Base-by-base conservation (phyloP, 2,329 filamentous ascomycete species). In the Cladosporium sp. region DNA sequence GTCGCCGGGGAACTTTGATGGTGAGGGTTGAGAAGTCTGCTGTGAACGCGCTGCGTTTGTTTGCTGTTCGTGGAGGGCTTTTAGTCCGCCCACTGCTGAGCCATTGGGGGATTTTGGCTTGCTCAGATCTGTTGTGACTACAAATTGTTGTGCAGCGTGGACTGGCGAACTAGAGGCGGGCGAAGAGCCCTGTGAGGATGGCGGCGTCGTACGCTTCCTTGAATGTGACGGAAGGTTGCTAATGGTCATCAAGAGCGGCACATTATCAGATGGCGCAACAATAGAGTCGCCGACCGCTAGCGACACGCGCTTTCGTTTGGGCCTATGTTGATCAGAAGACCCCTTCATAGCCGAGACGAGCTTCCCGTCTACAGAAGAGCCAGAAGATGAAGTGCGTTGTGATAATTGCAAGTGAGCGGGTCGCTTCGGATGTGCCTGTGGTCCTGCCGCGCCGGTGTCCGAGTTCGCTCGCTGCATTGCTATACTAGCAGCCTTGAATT, bases 331-430 rank as follows among this genome's bases (percentile, higher is more conserved):
- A 15, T 74, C 71, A 11, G 71, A 72, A 0, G 76, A 71, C 24
- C 74, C 76, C 57, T 76, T 77, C 66, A 78, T 64, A 3, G 74
- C 76, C 1, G 75, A 77, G n/a, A 75, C 66, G 18, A 78, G 71
- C 65, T 69, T 74, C 26, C 72, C 74, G 26, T 77, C 75, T 44
- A 70, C 71, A 8, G 75, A 76, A 2, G 76, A 77, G 15, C 74
- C 75, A 21, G 76, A 78, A 11, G 76, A 78, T 5, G 76, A 77
- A 5, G 71, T 77, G 34, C 75, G 69, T 8, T 71, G 68, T 7
- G 71, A 67, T n/a, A 75, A 62, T 28, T 72, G 70, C n/a, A 76
- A 70, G 26, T 74, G 74, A 14, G 69, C 68, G n/a, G 74, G 76
- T 49, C 73, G 68, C 63, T 73, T 74, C n/a, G 65, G 60, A 59